A percentile compares a stretch with the other conserved stretches of the same genome.
phyloP scores from a whole-genome alignment of 176 grass and related monocot species.

The Puya raimondii region DNA sequence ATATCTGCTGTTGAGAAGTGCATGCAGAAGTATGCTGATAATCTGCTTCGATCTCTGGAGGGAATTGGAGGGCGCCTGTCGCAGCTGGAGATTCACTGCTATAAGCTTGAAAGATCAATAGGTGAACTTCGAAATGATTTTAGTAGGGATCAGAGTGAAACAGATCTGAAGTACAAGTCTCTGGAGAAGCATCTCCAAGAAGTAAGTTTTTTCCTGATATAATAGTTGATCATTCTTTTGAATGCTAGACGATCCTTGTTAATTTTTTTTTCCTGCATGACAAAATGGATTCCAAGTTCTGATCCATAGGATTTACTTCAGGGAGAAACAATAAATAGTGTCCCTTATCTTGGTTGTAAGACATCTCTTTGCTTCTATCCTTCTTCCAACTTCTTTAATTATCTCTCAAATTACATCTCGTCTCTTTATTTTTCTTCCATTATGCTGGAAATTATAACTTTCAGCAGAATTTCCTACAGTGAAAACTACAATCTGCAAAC shows the following conservation, averaged over 20 bases:
- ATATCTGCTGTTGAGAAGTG: slow-evolving; percentile 66
- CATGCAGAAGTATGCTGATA: slow-evolving; percentile 98
- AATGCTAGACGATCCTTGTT: neutral
- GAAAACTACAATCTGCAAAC: too few species aligned
- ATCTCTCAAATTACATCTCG: too few species aligned
- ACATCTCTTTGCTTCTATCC: too few species aligned
- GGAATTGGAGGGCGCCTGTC: slow-evolving; percentile 76
- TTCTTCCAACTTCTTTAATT: too few species aligned
- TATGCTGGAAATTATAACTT: too few species aligned
- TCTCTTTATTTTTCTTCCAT: too few species aligned
- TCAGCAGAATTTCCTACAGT: too few species aligned
- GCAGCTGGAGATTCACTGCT: slow-evolving; percentile 76
- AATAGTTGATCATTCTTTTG: neutral
- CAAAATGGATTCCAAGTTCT: too few species aligned
- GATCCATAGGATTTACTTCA: too few species aligned
- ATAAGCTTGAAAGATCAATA: slow-evolving; percentile 78
- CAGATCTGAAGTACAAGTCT: slow-evolving; percentile 50
- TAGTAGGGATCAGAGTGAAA: slow-evolving; percentile 58
- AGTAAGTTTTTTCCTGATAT: slow-evolving; percentile 35
- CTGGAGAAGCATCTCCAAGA: slow-evolving; percentile 79
- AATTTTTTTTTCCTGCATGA: neutral
- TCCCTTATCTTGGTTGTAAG: too few species aligned
- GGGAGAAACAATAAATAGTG: too few species aligned
- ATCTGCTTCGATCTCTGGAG: slow-evolving; percentile 64
- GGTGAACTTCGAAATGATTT: slow-evolving; percentile 75